These are phyloP conservation scores for Mortierella sp. DNA, from an alignment of 371 early-diverging fungal species.

Conservation along the genomic window DNA sequence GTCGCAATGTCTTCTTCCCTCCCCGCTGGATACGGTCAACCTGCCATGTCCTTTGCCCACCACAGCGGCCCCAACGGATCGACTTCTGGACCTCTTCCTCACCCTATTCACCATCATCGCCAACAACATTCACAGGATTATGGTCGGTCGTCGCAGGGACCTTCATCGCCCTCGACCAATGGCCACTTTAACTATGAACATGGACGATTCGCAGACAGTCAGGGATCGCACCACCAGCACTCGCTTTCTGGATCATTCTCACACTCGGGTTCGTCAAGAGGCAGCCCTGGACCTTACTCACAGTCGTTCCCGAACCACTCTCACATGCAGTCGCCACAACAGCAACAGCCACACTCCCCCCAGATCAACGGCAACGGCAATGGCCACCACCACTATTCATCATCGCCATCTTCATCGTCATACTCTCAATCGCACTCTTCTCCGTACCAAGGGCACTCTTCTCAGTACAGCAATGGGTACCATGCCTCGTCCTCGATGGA, in stretches of 20 bases:
- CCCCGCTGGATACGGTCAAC: constrained; percentile 31
- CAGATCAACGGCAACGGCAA: constrained; percentile 22
- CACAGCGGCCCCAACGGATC: constrained; percentile 34
- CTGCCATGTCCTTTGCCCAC: constrained; percentile 37
- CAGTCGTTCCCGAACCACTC: constrained; percentile 55
- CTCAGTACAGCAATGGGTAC: constrained; percentile 22
- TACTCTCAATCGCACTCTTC: constrained; percentile 20
- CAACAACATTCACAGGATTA: constrained; percentile 49
- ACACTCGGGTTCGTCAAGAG: constrained; percentile 19
- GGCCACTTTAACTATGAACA: constrained; percentile 31
- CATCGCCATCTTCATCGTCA: constrained; percentile 46
- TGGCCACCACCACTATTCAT: constrained; percentile 39
- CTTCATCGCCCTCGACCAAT: constrained; percentile 25
- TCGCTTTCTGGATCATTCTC: constrained; percentile 24
- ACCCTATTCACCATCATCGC: constrained; percentile 36
- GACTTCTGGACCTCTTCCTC: constrained; percentile 25
- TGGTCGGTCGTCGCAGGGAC: constrained; percentile 44
- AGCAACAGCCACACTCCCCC: constrained; percentile 23
- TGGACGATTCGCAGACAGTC: neutral
- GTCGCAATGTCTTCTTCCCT: constrained; percentile 48
- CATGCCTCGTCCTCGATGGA: constrained; percentile 43
- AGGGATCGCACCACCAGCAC: constrained; percentile 33
- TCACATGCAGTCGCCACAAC: constrained; percentile 26
- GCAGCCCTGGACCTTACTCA: constrained; percentile 49
- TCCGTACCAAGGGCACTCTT: constrained; percentile 22